Evolutionary conservation across 2,329 filamentous ascomycete genomes (phyloP), one percentile per base, ranked within the genome.

Genomic region (Fusarium sp.): DNA sequence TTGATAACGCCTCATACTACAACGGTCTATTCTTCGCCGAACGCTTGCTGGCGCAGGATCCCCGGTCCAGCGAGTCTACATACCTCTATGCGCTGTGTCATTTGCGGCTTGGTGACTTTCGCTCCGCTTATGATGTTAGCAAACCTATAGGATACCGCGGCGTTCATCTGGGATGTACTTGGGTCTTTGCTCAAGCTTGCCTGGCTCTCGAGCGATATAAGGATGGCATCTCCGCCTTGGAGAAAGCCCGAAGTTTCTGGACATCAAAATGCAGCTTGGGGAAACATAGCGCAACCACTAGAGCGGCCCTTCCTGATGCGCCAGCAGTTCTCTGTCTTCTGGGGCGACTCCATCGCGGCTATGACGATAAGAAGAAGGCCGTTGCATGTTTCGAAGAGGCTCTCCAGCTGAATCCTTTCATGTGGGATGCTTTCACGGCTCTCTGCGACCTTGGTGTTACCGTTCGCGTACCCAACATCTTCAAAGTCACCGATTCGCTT

Each of bases 11-110:
- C 78, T 90, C 95, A 40, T 87, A 92, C 78, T 91, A 95, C 60
- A 98, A 97, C 79, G 96, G 96, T 61, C 90, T 97, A 44, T 99
- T 99, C 83, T 93, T 97, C 68, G 93, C 96, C 66, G 93, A 95
- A 78, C 90, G 96, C 71, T 88, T 98, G 23, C 88, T 90, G 69
- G 95, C 94, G 54, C 93, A 95, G 75, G 95, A 98, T 76, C 89
- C 92, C 27, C 90, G 92, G 76, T 93, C 91, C 23, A 87, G 89
- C 64, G 96, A 99, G 81, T 91, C 93, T 33, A 87, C 90, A 48
- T 95, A 97, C 79, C 88, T 99, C 15, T 85, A 97, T 50, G 90
- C 95, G 17, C 89, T 97, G 48, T 97, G 94, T 78, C 91, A 98
- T 81, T 88, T 96, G 55, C 92, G 93, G 54, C 88, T 94, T 48